These are phyloP conservation scores for Wickerhamiella vanderwaltii DNA, from an alignment of 805 yeast genomes.

Conservation along the genomic window DNA sequence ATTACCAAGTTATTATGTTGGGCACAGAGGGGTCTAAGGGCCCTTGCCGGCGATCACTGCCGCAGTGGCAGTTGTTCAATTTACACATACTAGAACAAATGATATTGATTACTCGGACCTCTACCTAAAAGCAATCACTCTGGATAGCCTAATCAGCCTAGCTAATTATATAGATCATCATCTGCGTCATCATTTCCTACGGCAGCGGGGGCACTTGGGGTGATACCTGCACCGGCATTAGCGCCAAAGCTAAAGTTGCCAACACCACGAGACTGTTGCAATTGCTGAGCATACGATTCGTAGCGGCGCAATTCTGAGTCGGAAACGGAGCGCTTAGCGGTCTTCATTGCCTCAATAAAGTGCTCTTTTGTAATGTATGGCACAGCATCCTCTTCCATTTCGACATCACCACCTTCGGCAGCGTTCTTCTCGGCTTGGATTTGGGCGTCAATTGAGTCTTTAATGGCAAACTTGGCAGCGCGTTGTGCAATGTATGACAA, in stretches of 20 bases:
- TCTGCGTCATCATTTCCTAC: constrained; percentile 44
- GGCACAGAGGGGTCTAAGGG: not conserved
- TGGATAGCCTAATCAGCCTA: no score
- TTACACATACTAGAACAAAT: no score
- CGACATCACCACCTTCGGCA: constrained; percentile 37
- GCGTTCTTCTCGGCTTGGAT: constrained; percentile 30
- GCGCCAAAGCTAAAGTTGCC: constrained; percentile 78
- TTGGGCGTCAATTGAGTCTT: constrained; percentile 89
- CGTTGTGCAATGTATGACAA: constrained; percentile 94
- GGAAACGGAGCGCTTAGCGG: constrained; percentile 93
- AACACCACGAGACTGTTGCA: constrained; percentile 92
- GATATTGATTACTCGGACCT: no score
- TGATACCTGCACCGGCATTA: constrained; percentile 28
- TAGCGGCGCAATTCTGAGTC: constrained; percentile 97
- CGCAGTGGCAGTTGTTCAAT: no score
- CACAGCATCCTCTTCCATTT: constrained; percentile 80
- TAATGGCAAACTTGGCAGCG: constrained; percentile 96
- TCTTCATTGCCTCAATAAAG: constrained; percentile 99
- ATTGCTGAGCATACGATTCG: constrained; percentile 94
- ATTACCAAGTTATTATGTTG: not conserved
- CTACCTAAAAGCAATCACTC: no score
- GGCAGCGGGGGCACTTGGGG: constrained; percentile 36
- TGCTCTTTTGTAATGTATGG: constrained; percentile 90
- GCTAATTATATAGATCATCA: constrained; percentile 54
- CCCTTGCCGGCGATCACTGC: not conserved